Conservation (phyloP, 306 rosid genomes). For the Argentina anserina region DNA sequence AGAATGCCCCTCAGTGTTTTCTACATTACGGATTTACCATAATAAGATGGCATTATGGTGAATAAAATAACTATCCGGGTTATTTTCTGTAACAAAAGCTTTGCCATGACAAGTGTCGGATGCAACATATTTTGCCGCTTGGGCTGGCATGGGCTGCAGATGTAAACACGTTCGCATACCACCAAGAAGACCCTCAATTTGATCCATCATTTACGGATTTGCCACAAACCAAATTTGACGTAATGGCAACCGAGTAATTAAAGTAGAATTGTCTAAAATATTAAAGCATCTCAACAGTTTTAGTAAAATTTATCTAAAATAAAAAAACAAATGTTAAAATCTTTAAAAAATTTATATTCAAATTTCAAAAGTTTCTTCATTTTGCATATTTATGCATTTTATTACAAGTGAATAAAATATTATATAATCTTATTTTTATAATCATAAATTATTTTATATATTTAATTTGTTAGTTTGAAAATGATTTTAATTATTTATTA, state of each 20-base stretch:
- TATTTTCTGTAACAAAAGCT: not conserved
- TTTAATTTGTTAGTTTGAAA: no score
- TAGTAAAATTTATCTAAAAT: no score
- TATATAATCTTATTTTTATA: no score
- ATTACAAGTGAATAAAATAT: no score
- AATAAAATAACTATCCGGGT: not conserved
- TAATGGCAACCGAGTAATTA: constrained; percentile 14
- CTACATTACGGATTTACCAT: constrained; percentile 2
- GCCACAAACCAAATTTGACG: not conserved
- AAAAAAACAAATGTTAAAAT: no score
- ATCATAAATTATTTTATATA: no score
- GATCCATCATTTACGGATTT: not conserved
- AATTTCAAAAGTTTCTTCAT: no score
- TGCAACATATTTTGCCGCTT: not conserved
- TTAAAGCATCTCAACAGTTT: no score
- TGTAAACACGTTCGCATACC: not conserved
- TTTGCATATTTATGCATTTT: no score
- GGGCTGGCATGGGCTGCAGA: no score
- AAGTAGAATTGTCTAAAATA: not conserved
- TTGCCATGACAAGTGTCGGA: not conserved
- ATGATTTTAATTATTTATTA: no score
- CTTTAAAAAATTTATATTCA: no score
- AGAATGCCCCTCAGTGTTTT: not conserved
- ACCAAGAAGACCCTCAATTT: not conserved
- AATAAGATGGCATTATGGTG: not conserved